phyloP scores from a whole-genome alignment of 352 stramenopile genomes.

The Pythium phragmiticola region DNA sequence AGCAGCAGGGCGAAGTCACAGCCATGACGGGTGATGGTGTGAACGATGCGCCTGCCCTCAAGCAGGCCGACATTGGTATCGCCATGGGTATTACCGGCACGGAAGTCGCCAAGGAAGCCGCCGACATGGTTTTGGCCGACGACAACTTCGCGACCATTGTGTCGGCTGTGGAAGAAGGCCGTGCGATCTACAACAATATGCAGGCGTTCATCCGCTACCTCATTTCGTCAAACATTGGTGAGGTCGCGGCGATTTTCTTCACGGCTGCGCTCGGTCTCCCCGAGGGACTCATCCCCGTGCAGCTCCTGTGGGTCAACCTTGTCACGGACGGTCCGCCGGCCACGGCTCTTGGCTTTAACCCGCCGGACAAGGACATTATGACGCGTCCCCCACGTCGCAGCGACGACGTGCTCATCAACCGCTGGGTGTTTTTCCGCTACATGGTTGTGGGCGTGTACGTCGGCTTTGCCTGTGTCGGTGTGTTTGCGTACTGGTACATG shows the following conservation, averaged over 20 bases:
- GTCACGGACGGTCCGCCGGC: conserved; percentile 98
- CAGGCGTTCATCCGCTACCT: conserved; percentile 99
- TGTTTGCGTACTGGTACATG: conserved; percentile 95
- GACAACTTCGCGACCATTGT: conserved; percentile 99
- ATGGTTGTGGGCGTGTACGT: conserved; percentile 95
- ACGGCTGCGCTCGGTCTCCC: conserved; percentile 94
- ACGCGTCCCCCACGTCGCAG: conserved; percentile 92
- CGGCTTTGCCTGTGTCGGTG: conserved; percentile 87
- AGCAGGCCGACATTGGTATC: conserved; percentile 98
- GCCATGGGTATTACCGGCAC: conserved; percentile 99
- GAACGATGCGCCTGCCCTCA: conserved; percentile 98
- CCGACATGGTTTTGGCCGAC: conserved; percentile 98
- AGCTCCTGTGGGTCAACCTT: conserved; percentile 99
- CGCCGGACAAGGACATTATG: conserved; percentile 98
- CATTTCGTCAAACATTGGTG: conserved; percentile 99
- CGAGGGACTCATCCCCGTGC: conserved; percentile 97
- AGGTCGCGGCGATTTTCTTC: conserved; percentile 99
- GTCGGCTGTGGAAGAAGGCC: conserved; percentile 81
- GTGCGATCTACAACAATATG: conserved; percentile 96
- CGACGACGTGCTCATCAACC: conserved; percentile 97
- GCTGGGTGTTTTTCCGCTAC: conserved; percentile 98
- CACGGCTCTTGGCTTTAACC: conserved; percentile 98
- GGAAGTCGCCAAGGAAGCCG: conserved; percentile 97
- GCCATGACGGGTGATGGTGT: conserved; percentile 99
- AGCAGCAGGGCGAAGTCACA: conserved; percentile 91